Evolutionary conservation across 805 yeast genomes (phyloP), one percentile per base, ranked within the genome.

Genomic region (Komagataella ulmi): DNA sequence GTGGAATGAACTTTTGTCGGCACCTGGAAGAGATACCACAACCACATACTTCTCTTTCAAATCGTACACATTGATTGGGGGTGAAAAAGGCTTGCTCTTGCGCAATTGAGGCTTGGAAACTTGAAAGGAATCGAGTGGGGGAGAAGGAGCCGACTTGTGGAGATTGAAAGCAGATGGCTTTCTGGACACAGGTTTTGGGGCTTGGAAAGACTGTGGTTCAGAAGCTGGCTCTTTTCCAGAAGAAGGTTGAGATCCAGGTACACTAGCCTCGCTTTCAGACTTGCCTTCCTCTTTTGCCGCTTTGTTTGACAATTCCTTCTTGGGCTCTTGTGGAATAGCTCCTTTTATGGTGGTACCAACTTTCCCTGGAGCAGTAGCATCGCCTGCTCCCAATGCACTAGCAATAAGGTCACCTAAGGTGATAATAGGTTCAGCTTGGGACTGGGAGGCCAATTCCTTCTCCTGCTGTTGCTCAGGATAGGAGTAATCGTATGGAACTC

Each of bases 51-150:
- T 63, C 17, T 68, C 68, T 1, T 69, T 68, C 49, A 69, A 65
- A 54, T 80, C 81, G 56, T 79, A 79, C n/a, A 79, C 73, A 55
- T 80, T 81, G 3, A 79, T 65, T 52, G 77, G 75, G 21, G 85
- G 85, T 8, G 83, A 75, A 54, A 77, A 77, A 55, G 82, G 81
- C 48, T 73, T 54, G 17, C 66, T 63, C 24, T 67, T 53, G 44
- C 68, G 65, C 8, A 64, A 55, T 54, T 72, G 73, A 6, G 77
- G 77, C 49, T 72, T 71, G 4, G 77, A 73, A 2, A 73, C 69
- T 57, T 73, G 73, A 24, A 74, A 56, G 7, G 75, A 71, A 50
- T 68, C 74, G 45, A 70, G 64, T 7, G 61, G 54, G 6, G 70
- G 67, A 0, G 68, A 58, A 43, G 66, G 64, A 2, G 64, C 64